Conservation (phyloP, 176 grass and related monocot genomes). For the Oryza brachyantha region DNA sequence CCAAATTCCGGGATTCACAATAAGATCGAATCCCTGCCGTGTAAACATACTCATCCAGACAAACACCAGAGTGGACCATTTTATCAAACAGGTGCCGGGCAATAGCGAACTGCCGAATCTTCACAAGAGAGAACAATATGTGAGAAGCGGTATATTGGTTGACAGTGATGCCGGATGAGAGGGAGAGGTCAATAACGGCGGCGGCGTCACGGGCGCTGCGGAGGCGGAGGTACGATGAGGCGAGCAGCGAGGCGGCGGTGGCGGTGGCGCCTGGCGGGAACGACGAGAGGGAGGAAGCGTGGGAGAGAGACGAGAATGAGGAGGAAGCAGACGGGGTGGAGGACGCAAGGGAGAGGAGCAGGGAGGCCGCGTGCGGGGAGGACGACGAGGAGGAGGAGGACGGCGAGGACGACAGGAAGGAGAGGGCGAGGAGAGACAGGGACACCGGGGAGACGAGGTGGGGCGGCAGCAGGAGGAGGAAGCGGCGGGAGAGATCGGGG, state of each 20-base stretch:
- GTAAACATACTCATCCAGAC: constrained; percentile 51
- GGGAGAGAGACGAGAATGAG: constrained; percentile 25
- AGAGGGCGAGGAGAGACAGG: constrained; percentile 32
- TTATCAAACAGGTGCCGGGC: constrained; percentile 59
- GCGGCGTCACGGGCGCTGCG: constrained; percentile 44
- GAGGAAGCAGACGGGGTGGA: constrained; percentile 20
- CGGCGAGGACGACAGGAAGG: constrained; percentile 18
- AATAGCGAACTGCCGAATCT: constrained; percentile 49
- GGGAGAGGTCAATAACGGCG: constrained; percentile 28
- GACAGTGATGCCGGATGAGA: constrained; percentile 28
- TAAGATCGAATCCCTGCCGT: constrained; percentile 52
- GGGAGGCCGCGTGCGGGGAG: constrained; percentile 22
- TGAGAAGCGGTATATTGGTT: constrained; percentile 50
- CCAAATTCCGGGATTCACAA: constrained; percentile 47
- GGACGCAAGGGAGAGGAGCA: constrained; percentile 9
- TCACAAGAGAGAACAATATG: constrained; percentile 45
- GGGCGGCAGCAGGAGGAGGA: constrained; percentile 22
- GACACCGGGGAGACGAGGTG: constrained; percentile 40
- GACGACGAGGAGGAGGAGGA: neutral
- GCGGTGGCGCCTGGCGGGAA: constrained; percentile 14
- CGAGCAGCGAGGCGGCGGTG: constrained; percentile 33
- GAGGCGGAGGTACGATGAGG: constrained; percentile 45
- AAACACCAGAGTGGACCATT: constrained; percentile 27
- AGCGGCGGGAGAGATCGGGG: constrained; percentile 25
- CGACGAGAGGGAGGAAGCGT: constrained; percentile 14